Conservation (phyloP, 768 basidiomycete species). For the Harrya chromipes region DNA sequence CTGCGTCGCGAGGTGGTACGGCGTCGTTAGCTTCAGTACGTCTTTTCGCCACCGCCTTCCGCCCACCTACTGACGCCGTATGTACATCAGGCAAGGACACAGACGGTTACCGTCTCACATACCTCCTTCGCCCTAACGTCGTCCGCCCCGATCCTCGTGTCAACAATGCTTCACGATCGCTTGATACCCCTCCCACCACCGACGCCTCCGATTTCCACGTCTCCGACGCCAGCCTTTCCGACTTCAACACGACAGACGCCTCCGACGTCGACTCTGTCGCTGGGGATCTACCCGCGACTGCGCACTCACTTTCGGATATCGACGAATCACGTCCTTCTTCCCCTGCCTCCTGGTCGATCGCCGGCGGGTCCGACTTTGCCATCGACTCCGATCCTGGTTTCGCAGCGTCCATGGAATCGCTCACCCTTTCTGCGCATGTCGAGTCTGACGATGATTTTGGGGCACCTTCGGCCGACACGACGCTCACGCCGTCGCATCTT, state of each 20-base stretch:
- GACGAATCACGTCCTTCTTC: conserved; percentile 28
- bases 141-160: conserved; percentile 51
- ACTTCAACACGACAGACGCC: conserved; percentile 25
- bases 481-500: conserved; percentile 5
- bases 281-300: conserved; percentile 7
- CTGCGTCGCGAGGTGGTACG: conserved; percentile 77
- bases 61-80: background rate
- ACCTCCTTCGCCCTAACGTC: conserved; percentile 77
- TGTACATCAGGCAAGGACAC: conserved; percentile 40
- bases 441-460: conserved; percentile 17
- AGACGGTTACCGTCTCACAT: conserved; percentile 61
- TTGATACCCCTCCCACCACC: conserved; percentile 74
- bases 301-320: conserved; percentile 24
- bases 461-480: conserved; percentile 5
- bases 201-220: conserved; percentile 59
- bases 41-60: background rate
- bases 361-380: conserved; percentile 33
- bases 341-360: conserved; percentile 38
- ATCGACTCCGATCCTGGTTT: conserved; percentile 30
- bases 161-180: conserved; percentile 26
- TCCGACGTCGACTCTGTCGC: conserved; percentile 27
- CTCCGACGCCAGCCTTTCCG: conserved; percentile 43
- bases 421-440: conserved; percentile 32
- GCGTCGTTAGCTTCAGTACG: conserved; percentile 79
- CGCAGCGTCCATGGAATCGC: conserved; percentile 32